Base-by-base conservation (phyloP, 805 yeast genomes). In the Lachancea sp. region DNA sequence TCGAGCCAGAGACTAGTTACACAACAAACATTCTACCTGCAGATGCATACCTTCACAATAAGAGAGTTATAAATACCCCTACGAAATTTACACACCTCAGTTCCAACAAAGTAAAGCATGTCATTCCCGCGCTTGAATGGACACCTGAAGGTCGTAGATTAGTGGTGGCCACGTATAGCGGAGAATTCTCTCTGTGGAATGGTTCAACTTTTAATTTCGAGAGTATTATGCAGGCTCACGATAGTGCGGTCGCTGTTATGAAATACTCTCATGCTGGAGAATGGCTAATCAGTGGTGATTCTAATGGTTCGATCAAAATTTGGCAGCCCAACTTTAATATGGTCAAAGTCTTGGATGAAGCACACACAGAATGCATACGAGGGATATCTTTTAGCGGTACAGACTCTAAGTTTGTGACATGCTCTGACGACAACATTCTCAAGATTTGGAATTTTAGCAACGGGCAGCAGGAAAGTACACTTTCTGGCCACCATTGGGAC, bases 311-410 rank as follows among this genome's bases (percentile, higher is more conserved):
- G 5, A 75, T 92, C 54, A 92, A 92, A 66, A 90, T 83, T 56
- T 92, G 98, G 98, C 97, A 89, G 64, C 95, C 97, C 4, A 92
- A 92, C 63, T 86, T 92, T 69, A 92, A 92, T 65, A 90, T 92
- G 68, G 97, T 94, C 34, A 88, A 90, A 58, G 81, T 85, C 39
- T 60, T 79, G 24, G 71, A 74, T 36, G 47, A 45, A 24, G 63
- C 64, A 12, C 63, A 55, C 57, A 71, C 83, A 4, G 92, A 86
- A 60, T 84, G 85, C 8, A 74, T 92, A 29, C 73, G 95, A 45
- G 97, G 87, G 53, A 73, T 92, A 30, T 81, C 89, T 5, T 92
- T 92, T 61, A 77, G 90, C 37, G 96, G 96, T 4, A 82, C 80
- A 52, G 98, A 90, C 60, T 68, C 88, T 7, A 87, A 88, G 58